phyloP scores from a whole-genome alignment of 1,139 yeast species.

The Hyphopichia wangnamkhiaoensis region DNA sequence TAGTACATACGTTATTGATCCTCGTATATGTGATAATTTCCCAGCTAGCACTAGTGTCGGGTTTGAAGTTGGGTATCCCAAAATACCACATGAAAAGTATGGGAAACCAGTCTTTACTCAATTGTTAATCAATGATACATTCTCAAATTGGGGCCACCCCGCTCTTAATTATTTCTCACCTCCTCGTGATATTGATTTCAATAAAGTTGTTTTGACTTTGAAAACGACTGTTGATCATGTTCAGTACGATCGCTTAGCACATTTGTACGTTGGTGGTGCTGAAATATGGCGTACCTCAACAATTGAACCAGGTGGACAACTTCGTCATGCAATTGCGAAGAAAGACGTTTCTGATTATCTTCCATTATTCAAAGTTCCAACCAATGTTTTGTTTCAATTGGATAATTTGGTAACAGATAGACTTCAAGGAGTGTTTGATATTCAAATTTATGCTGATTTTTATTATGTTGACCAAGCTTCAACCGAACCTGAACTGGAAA shows the following conservation, averaged over 20 bases:
- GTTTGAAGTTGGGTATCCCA: conserved; percentile 32
- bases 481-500: conserved; percentile 3
- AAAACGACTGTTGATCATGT: conserved; percentile 62
- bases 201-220: conserved; percentile 61
- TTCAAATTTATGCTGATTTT: conserved; percentile 53
- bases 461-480: conserved; percentile 28
- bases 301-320: conserved; percentile 66
- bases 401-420: conserved; percentile 62
- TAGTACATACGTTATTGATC: too few relatives aligned
- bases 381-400: conserved; percentile 51
- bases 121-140: conserved; percentile 32
- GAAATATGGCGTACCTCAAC: conserved; percentile 88
- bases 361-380: conserved; percentile 46
- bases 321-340: conserved; percentile 46
- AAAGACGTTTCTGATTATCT: conserved; percentile 69
- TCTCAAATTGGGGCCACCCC: conserved; percentile 43
- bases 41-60: conserved; percentile 18
- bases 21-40: too few relatives aligned
- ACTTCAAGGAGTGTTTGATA: conserved; percentile 62
- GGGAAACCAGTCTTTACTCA: conserved; percentile 30
- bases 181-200: conserved; percentile 42
- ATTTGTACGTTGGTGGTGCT: conserved; percentile 62
- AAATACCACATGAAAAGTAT: conserved; percentile 25
- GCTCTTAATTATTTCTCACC: conserved; percentile 25
- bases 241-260: conserved; percentile 78